Conservation (phyloP, 495 filamentous ascomycete genomes). For the Opeltia flavorubescens region DNA sequence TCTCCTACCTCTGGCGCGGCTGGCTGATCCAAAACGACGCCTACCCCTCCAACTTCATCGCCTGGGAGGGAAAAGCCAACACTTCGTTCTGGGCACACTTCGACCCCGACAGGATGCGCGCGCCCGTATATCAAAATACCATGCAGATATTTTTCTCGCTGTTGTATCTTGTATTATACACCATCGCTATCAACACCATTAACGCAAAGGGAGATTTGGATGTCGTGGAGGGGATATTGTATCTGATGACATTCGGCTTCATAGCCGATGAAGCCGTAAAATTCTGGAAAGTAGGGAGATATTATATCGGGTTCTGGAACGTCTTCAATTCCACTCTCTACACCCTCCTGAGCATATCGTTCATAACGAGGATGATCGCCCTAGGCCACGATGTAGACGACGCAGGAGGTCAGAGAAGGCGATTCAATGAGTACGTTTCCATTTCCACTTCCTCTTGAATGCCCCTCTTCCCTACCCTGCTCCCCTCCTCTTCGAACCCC, state of each 20-base stretch:
- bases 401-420: constrained; percentile 37
- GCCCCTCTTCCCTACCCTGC: constrained; percentile 91
- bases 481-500: constrained; percentile 82
- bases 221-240: constrained; percentile 69
- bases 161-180: constrained; percentile 72
- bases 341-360: constrained; percentile 55
- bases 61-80: constrained; percentile 65
- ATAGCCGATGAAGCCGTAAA: constrained; percentile 76
- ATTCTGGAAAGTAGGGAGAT: constrained; percentile 80
- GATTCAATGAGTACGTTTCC: constrained; percentile 71
- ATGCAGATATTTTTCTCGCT: constrained; percentile 76
- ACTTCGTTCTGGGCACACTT: constrained; percentile 65
- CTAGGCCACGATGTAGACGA: constrained; percentile 42
- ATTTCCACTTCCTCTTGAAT: constrained; percentile 82
- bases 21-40: constrained; percentile 93
- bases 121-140: constrained; percentile 80
- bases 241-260: constrained; percentile 86
- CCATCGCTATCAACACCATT: constrained; percentile 81
- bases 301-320: constrained; percentile 91
- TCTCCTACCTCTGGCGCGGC: constrained; percentile 80
- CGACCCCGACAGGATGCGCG: constrained; percentile 86
- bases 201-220: constrained; percentile 71
- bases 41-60: constrained; percentile 72
- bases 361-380: constrained; percentile 65
- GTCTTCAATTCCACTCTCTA: constrained; percentile 83